A percentile compares a stretch with the other conserved stretches of the same genome.
These are phyloP conservation scores for Stropharia rugosoannulata DNA, from an alignment of 768 basidiomycete species.

Conservation along the genomic window DNA sequence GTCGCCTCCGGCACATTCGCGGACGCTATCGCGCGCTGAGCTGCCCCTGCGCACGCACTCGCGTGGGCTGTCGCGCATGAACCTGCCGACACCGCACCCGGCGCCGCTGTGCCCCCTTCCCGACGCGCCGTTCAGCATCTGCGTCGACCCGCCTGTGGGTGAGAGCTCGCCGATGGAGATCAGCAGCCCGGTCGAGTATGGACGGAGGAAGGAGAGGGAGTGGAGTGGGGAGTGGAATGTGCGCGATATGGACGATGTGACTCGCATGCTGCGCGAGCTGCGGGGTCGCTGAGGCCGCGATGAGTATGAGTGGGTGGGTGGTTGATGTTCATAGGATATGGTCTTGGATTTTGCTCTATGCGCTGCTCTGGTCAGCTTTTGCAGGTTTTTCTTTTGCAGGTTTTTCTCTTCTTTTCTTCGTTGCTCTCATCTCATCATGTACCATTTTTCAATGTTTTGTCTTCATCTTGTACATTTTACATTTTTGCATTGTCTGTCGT, in stretches of 20 bases:
- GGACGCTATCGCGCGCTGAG: background rate
- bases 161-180: background rate
- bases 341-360: background rate
- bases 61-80: no score
- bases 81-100: background rate
- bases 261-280: conserved; percentile 27
- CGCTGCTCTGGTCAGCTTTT: no score
- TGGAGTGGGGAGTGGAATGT: conserved; percentile 42
- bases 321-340: background rate
- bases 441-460: background rate
- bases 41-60: background rate
- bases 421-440: background rate
- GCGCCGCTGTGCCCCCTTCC: no score
- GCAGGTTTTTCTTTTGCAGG: no score
- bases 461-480: background rate
- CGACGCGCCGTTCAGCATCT: background rate
- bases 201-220: conserved; percentile 31
- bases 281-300: no score
- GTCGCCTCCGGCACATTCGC: background rate
- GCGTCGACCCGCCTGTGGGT: background rate
- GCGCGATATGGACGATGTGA: conserved; percentile 33
- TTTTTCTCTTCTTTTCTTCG: no score
- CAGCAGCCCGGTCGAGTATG: conserved; percentile 11
- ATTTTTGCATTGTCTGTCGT: no score
- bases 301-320: no score